Conservation (phyloP, 225 moss, liverwort and hornwort species). For the Marchantia polymorpha region DNA sequence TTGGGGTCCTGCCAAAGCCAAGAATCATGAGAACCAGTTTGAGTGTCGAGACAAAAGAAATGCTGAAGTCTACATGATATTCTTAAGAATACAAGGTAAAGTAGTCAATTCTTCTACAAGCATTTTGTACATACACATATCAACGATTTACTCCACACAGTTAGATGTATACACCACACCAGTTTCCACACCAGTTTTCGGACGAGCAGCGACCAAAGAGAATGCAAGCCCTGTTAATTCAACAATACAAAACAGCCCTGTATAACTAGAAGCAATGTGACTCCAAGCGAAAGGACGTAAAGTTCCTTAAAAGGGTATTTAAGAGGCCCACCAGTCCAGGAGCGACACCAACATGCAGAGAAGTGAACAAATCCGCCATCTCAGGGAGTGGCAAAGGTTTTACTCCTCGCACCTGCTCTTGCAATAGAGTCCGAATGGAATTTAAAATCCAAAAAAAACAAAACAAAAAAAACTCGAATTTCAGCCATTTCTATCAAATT, state of each 20-base stretch:
- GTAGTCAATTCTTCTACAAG: neutral
- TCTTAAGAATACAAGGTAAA: too few relatives aligned
- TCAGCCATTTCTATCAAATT: neutral
- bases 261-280: too few relatives aligned
- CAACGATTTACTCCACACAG: neutral
- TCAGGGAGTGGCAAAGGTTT: slow-evolving; percentile 80
- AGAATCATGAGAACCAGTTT: neutral
- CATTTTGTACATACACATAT: neutral
- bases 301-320: neutral
- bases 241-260: too few relatives aligned
- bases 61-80: neutral
- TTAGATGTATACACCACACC: too few relatives aligned
- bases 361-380: slow-evolving; percentile 80
- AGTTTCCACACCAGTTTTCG: too few relatives aligned
- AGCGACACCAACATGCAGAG: slow-evolving; percentile 80
- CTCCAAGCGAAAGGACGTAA: neutral
- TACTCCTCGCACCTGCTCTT: slow-evolving; percentile 77
- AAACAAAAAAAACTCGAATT: neutral
- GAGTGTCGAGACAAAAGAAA: neutral
- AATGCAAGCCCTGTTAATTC: too few relatives aligned
- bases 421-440: too few relatives aligned
- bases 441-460: neutral
- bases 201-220: too few relatives aligned
- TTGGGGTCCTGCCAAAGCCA: slow-evolving; percentile 70
- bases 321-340: slow-evolving; percentile 71